These are phyloP conservation scores for Apiospora malaysiana DNA, from an alignment of 2,329 filamentous ascomycete species.

Conservation along the genomic window DNA sequence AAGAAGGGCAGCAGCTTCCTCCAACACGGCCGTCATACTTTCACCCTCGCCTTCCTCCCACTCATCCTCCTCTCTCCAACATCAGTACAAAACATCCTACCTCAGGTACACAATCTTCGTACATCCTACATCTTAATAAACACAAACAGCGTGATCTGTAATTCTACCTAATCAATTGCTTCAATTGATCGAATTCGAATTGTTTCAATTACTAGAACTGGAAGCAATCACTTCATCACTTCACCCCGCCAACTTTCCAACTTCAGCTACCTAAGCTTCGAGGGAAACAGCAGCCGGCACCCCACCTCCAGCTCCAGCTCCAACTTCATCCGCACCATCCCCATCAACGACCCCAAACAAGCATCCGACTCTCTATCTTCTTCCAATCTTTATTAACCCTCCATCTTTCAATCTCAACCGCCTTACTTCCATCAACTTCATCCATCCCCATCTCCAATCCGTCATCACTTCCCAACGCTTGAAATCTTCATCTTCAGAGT, in stretches of 20 bases:
- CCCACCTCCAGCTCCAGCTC: slow-evolving; percentile 14
- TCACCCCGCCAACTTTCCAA: not conserved
- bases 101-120: not conserved
- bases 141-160: not conserved
- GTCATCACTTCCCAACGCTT: not conserved
- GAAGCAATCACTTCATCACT: not conserved
- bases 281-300: slow-evolving; percentile 14
- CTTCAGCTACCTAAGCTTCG: not conserved
- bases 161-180: not conserved
- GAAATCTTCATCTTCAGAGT: not conserved
- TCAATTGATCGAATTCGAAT: not conserved
- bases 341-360: slow-evolving; percentile 19
- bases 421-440: slow-evolving; percentile 7
- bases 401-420: not conserved
- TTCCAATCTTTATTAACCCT: not conserved
- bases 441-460: not conserved
- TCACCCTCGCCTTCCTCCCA: not conserved
- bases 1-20: slow-evolving; percentile 2
- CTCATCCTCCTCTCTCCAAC: not conserved
- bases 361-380: not conserved
- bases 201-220: too few species aligned
- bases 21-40: not conserved
- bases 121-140: not conserved
- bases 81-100: too few species aligned
- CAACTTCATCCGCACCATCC: slow-evolving; percentile 12